Conservation (phyloP, 495 filamentous ascomycete species). For the Xanthoparmelia taractica region DNA sequence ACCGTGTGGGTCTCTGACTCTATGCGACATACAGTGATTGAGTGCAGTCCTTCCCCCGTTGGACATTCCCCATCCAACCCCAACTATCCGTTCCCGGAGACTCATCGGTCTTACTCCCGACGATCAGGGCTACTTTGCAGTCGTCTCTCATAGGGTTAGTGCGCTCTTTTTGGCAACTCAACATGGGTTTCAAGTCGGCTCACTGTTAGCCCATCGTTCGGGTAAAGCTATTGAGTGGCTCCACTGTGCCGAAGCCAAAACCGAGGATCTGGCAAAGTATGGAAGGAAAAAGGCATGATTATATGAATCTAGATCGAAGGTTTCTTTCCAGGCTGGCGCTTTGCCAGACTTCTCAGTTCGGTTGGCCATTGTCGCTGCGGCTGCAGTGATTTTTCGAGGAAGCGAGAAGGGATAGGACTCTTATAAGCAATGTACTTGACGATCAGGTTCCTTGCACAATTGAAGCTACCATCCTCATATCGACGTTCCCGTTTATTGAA, state of each 20-base stretch:
- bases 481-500: neutral
- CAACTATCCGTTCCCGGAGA: neutral
- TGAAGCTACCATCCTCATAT: neutral
- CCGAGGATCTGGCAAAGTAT: neutral
- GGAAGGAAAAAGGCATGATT: neutral
- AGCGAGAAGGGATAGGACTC: neutral
- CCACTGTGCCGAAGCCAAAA: neutral
- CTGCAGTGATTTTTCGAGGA: neutral
- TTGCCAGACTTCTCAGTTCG: neutral
- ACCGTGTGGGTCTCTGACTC: neutral
- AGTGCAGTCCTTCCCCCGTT: neutral
- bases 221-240: neutral
- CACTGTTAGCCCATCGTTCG: neutral
- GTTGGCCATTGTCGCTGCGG: neutral
- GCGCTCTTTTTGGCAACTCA: neutral
- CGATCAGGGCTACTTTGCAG: neutral
- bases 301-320: neutral
- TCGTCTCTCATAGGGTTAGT: neutral
- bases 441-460: neutral
- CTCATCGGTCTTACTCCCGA: neutral
- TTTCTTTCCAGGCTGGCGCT: neutral
- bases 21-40: neutral
- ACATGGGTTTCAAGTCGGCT: neutral
- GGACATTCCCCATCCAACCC: neutral
- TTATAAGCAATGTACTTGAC: neutral